Percentiles rank a stretch among this genome's conserved stretches.
phyloP scores from a whole-genome alignment of 139 green algal genomes.

The Chlorella vulgaris region DNA sequence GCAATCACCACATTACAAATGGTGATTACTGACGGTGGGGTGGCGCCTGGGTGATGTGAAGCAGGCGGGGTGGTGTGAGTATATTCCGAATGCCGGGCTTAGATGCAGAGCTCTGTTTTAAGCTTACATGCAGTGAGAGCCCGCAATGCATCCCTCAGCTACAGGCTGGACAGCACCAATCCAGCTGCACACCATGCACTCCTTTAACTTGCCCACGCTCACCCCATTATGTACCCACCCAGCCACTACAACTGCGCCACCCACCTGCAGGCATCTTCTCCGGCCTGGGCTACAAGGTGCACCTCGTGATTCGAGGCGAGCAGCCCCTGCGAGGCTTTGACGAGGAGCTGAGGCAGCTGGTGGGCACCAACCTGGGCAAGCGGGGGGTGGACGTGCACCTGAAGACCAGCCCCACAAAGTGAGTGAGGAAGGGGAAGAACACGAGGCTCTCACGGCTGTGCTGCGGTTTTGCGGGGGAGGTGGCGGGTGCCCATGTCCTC shows the following conservation, averaged over 20 bases:
- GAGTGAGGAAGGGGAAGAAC: slow-evolving; percentile 1
- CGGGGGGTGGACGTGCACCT: slow-evolving; percentile 24
- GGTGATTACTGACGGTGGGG: too few species aligned
- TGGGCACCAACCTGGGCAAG: slow-evolving; percentile 42
- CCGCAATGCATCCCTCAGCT: too few species aligned
- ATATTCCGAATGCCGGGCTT: too few species aligned
- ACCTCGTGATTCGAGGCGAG: slow-evolving; percentile 77
- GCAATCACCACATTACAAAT: not conserved
- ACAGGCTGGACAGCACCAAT: not conserved
- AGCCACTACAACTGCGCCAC: not conserved
- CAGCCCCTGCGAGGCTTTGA: slow-evolving; percentile 70
- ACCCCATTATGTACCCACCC: too few species aligned
- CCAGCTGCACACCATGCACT: not conserved
- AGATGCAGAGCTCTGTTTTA: too few species aligned
- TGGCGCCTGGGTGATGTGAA: too few species aligned
- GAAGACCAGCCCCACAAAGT: slow-evolving; percentile 29
- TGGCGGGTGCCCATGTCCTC: too few species aligned
- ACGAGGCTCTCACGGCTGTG: slow-evolving; percentile 37
- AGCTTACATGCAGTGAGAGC: too few species aligned
- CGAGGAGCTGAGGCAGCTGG: slow-evolving; percentile 44
- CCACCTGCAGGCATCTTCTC: slow-evolving; percentile 93
- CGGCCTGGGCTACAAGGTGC: slow-evolving; percentile 82
- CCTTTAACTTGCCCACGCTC: not conserved
- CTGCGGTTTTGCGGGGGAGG: not conserved
- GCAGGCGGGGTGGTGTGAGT: too few species aligned